Percentiles rank a stretch among this genome's conserved stretches.
These are phyloP conservation scores for Leersia perrieri DNA, from an alignment of 176 grass and related monocot species.

Conservation along the genomic window DNA sequence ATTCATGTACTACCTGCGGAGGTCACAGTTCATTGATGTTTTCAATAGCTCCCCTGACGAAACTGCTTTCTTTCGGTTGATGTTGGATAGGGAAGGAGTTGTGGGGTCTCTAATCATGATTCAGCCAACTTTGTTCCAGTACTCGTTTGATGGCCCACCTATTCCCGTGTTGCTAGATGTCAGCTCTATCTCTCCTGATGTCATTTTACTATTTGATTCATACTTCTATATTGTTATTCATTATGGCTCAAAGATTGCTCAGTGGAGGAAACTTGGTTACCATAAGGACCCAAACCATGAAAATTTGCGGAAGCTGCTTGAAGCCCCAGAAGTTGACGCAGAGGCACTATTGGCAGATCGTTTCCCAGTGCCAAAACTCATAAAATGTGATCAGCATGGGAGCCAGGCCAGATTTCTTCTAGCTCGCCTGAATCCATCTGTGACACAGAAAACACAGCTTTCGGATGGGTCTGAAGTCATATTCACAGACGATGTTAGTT, in stretches of 20 bases:
- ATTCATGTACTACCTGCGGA: conserved; percentile 93
- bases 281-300: conserved; percentile 81
- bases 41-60: conserved; percentile 95
- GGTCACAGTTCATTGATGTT: conserved; percentile 98
- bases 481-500: conserved; percentile 89
- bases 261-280: conserved; percentile 93
- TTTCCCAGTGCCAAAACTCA: conserved; percentile 77
- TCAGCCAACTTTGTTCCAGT: conserved; percentile 93
- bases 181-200: conserved; percentile 88
- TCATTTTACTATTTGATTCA: conserved; percentile 97
- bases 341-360: conserved; percentile 64
- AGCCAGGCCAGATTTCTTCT: conserved; percentile 94
- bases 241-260: conserved; percentile 95
- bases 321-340: conserved; percentile 88
- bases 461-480: conserved; percentile 88
- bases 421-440: conserved; percentile 89
- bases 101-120: conserved; percentile 93
- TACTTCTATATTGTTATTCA: conserved; percentile 96
- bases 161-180: conserved; percentile 94
- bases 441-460: conserved; percentile 91
- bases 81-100: conserved; percentile 96
- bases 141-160: conserved; percentile 97
- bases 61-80: conserved; percentile 92
- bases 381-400: conserved; percentile 95
- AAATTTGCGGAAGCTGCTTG: conserved; percentile 84